Evolutionary conservation across 208 protist species (phyloP), one percentile per base, ranked within the genome.

Genomic region (Trypanosoma scelopori): DNA sequence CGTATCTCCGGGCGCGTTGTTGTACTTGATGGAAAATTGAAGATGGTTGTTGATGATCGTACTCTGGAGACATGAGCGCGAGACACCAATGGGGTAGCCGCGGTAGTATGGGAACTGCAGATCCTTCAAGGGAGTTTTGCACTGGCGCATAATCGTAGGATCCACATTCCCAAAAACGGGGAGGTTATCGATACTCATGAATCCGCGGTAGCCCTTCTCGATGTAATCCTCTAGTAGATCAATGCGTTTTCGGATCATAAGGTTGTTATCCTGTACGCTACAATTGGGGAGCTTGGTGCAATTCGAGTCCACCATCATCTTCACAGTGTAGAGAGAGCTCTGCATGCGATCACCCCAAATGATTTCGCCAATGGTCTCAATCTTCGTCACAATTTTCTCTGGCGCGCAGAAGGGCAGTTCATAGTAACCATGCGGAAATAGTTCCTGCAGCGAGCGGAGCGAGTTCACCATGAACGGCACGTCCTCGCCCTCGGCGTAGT

Each of bases 121-220:
- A 53, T 78, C 59, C 56, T 77, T 76, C 23, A 43, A n/a, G n/a
- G 45, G 63, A 30, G 39, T 56, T 35, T 22, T 35, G 23, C 1
- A 56, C 27, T 2, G 20, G 55, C 16, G 32, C 30, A 30, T n/a
- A n/a, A n/a, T n/a, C n/a, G n/a, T n/a, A n/a, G n/a, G n/a, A n/a
- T n/a, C n/a, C n/a, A n/a, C n/a, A n/a, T 47, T 23, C 1, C 55
- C 56, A 58, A 89, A 87, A 16, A 78, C 77, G 9, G 84, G 85
- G 32, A 95, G 74, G 64, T 95, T 91, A 72, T 95, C 89, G 28
- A 95, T 80, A 61, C 65, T 92, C 80, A 95, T 87, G 53, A 84
- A 82, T 18, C 81, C 89, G n/a, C 89, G 86, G 59, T 93, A 95
- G 20, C 78, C 81, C 22, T 70, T 57, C 53, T 93, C 67, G 69